Conservation (phyloP, 2,329 filamentous ascomycete species). For the Westerdykella sp. region DNA sequence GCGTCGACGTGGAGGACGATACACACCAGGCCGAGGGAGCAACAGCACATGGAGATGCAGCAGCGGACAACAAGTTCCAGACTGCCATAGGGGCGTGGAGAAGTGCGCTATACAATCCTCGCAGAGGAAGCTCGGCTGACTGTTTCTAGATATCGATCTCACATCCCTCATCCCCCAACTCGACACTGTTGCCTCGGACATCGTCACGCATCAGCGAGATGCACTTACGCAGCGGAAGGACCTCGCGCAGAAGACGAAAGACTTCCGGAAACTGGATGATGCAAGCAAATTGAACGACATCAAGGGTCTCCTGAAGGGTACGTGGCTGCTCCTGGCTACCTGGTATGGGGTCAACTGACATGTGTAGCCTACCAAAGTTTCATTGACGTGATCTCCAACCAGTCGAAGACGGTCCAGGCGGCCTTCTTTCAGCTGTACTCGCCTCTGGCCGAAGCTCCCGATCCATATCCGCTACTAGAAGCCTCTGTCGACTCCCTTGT, state of each 20-base stretch:
- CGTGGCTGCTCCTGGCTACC: conserved; percentile 1
- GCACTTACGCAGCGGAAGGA: conserved; percentile 96
- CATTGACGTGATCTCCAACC: conserved; percentile 91
- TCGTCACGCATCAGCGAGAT: conserved; percentile 87
- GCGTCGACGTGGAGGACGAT: conserved; percentile 22
- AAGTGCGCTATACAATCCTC: conserved; percentile 51
- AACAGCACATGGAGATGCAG: conserved; percentile 6
- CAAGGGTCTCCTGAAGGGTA: conserved; percentile 83
- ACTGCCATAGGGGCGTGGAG: conserved; percentile 93
- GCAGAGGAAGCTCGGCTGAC: conserved; percentile 10
- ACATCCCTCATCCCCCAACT: conserved; percentile 76
- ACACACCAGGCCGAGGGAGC: not conserved
- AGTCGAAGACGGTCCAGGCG: conserved; percentile 89
- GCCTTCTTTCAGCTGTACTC: conserved; percentile 92
- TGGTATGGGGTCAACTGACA: conserved; percentile 11
- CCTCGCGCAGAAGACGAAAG: conserved; percentile 97
- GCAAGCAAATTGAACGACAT: conserved; percentile 77
- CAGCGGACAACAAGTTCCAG: conserved; percentile 85
- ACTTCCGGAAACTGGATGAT: conserved; percentile 92
- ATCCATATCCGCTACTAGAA: conserved; percentile 93
- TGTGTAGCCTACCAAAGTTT: conserved; percentile 87
- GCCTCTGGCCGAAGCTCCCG: conserved; percentile 87
- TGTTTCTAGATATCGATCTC: conserved; percentile 69
- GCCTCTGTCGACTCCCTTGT: conserved; percentile 93
- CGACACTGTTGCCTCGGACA: conserved; percentile 90